Evolutionary conservation across 2,329 filamentous ascomycete species (phyloP).

Genomic region (Orbilia javanica): DNA sequence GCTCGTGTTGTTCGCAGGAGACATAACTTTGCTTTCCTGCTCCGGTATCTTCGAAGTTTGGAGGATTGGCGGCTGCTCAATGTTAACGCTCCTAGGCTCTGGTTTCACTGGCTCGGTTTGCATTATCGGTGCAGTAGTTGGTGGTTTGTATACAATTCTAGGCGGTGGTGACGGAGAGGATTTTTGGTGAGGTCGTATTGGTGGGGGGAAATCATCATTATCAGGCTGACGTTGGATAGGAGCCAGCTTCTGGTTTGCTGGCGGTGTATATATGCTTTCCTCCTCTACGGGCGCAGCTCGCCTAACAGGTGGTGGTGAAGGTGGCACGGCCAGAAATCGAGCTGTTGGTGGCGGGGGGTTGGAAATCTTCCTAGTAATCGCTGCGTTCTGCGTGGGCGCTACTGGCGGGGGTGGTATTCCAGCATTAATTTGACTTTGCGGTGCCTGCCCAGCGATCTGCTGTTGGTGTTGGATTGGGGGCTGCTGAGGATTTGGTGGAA

Average conservation of each 20-base stretch:
- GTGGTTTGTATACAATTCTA: conserved; percentile 34
- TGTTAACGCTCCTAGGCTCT: background rate
- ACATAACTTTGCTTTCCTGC: conserved; percentile 43
- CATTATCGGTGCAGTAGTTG: conserved; percentile 9
- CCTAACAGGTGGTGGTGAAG: conserved; percentile 46
- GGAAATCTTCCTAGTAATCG: conserved; percentile 31
- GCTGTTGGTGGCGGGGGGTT: conserved; percentile 49
- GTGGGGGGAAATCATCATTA: conserved; percentile 38
- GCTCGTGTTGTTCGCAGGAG: conserved; percentile 19
- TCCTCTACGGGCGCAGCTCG: conserved; percentile 29
- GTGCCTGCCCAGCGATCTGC: background rate
- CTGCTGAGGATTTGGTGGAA: conserved; percentile 25
- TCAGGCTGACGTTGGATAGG: background rate
- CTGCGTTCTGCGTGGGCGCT: background rate
- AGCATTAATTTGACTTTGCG: conserved; percentile 19
- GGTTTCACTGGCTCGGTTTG: background rate
- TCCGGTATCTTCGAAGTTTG: conserved; percentile 27
- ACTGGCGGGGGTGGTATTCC: conserved; percentile 37
- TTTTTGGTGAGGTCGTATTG: conserved; percentile 40
- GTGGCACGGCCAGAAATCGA: conserved; percentile 44
- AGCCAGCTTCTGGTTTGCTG: conserved; percentile 13
- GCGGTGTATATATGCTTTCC: conserved; percentile 47
- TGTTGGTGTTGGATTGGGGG: conserved; percentile 4
- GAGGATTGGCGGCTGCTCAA: conserved; percentile 9
- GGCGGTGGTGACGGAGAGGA: conserved; percentile 54